Evolutionary conservation across 192 early-diverging fungal genomes (phyloP).

Genomic region (Paraglomus occultum): DNA sequence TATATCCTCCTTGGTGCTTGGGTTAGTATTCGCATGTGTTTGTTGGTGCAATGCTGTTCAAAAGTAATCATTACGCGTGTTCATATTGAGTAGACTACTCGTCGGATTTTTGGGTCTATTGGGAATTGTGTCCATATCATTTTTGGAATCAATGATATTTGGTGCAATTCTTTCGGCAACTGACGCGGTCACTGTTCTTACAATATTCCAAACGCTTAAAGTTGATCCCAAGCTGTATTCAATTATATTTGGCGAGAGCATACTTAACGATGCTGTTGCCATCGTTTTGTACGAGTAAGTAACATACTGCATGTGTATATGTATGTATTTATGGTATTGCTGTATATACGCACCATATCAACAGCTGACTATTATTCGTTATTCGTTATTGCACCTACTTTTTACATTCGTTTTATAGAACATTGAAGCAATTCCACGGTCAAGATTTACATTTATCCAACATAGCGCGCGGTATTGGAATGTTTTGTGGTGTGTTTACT

Average conservation of each 20-base stretch:
- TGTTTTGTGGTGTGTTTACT: slow-evolving; percentile 81
- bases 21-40: slow-evolving; percentile 44
- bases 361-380: too few relatives aligned
- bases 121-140: slow-evolving; percentile 66
- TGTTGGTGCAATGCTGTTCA: background rate
- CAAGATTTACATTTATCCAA: slow-evolving; percentile 65
- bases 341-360: background rate
- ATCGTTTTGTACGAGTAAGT: slow-evolving; percentile 89
- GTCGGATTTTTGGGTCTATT: slow-evolving; percentile 68
- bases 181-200: slow-evolving; percentile 94
- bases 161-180: slow-evolving; percentile 95
- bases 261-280: slow-evolving; percentile 96
- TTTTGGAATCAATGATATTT: slow-evolving; percentile 92
- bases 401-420: slow-evolving; percentile 41
- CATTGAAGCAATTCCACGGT: slow-evolving; percentile 73
- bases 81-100: slow-evolving; percentile 44
- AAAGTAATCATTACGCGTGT: slow-evolving; percentile 19
- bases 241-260: slow-evolving; percentile 94
- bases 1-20: slow-evolving; percentile 88
- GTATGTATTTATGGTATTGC: background rate
- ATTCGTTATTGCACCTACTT: slow-evolving; percentile 8
- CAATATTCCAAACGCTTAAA: slow-evolving; percentile 89
- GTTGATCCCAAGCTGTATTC: slow-evolving; percentile 96
- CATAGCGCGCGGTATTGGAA: slow-evolving; percentile 57
- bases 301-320: background rate